phyloP scores from a whole-genome alignment of 768 basidiomycete species.

The Artomyces pyxidatus region DNA sequence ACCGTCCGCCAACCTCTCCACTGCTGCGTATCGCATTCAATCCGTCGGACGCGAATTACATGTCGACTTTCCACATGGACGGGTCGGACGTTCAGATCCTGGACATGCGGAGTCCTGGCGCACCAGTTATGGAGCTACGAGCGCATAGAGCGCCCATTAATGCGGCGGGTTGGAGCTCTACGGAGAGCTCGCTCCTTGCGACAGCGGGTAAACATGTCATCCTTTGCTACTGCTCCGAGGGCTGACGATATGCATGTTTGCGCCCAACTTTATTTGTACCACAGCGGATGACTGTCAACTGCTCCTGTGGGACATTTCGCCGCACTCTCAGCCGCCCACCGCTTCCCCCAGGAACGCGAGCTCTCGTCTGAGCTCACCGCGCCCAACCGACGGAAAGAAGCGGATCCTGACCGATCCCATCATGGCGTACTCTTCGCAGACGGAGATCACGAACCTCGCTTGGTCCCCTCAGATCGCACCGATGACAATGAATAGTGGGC shows the following conservation, averaged over 20 bases:
- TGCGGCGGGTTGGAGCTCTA: conserved; percentile 85
- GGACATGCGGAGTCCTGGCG: conserved; percentile 95
- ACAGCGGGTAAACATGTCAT: conserved; percentile 64
- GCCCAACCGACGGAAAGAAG: conserved; percentile 69
- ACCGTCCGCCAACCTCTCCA: conserved; percentile 71
- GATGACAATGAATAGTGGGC: conserved; percentile 66
- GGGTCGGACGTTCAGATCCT: conserved; percentile 84
- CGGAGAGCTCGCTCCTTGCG: conserved; percentile 75
- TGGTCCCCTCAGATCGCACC: conserved; percentile 85
- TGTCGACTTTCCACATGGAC: conserved; percentile 96
- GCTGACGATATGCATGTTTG: no score
- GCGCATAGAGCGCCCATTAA: conserved; percentile 80
- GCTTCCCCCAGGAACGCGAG: conserved; percentile 63
- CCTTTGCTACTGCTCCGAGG: no score
- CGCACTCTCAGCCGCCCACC: conserved; percentile 44
- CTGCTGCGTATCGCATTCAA: conserved; percentile 86
- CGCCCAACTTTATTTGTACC: conserved; percentile 4
- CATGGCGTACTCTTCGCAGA: conserved; percentile 74
- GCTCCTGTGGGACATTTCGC: conserved; percentile 84
- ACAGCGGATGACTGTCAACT: conserved; percentile 91
- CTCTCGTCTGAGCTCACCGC: conserved; percentile 69
- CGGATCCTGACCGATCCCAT: conserved; percentile 65
- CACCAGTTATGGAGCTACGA: conserved; percentile 86
- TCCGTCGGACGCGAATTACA: conserved; percentile 86
- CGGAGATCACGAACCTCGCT: conserved; percentile 75